Percentiles rank a stretch among this genome's conserved stretches.
Evolutionary conservation across 768 basidiomycete genomes (phyloP).

Genomic region (Pleurotus sapidus): DNA sequence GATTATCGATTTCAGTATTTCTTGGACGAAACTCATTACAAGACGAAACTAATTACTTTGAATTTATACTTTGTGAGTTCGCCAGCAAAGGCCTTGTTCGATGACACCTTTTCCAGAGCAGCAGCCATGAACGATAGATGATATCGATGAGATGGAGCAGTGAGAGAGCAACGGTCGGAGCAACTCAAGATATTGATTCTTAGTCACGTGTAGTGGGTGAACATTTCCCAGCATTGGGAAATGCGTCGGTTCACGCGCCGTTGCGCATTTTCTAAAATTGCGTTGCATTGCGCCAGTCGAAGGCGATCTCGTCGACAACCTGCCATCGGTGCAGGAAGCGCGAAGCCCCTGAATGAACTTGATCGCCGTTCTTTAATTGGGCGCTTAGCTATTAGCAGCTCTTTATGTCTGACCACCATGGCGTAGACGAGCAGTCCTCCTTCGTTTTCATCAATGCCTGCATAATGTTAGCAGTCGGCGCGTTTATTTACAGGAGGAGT

Average conservation of each 20-base stretch:
- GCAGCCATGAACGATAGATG: conserved; percentile 12
- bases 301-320: too few relatives aligned
- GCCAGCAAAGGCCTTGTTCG: conserved; percentile 80
- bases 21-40: too few relatives aligned
- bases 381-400: too few relatives aligned
- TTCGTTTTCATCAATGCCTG: background rate
- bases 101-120: conserved; percentile 64
- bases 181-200: background rate
- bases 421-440: background rate
- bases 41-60: conserved; percentile 39
- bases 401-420: background rate
- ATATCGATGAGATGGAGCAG: conserved; percentile 11
- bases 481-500: background rate
- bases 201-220: background rate
- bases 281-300: too few relatives aligned
- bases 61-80: conserved; percentile 84
- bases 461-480: background rate
- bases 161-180: background rate
- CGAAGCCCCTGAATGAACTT: too few relatives aligned
- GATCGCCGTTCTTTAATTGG: too few relatives aligned
- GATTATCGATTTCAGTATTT: too few relatives aligned
- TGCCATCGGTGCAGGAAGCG: too few relatives aligned
- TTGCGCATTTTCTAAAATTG: too few relatives aligned
- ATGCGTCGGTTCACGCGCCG: too few relatives aligned
- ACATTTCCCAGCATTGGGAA: too few relatives aligned